These are phyloP conservation scores for Dendryphion nanum DNA, from an alignment of 2,329 filamentous ascomycete genomes.

Conservation along the genomic window DNA sequence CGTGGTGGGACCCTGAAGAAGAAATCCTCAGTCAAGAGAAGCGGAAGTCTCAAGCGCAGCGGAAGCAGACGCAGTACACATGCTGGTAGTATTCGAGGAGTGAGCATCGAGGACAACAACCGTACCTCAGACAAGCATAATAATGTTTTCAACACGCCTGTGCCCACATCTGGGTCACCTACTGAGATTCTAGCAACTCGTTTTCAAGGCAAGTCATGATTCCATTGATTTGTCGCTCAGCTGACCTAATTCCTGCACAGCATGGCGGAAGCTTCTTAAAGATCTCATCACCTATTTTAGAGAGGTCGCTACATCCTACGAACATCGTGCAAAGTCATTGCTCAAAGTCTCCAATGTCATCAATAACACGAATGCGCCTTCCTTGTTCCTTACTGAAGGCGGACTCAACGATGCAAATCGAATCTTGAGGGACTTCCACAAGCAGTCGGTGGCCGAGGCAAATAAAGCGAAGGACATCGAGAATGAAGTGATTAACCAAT, in stretches of 20 bases:
- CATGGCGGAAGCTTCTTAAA: slow-evolving; percentile 93
- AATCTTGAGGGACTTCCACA: slow-evolving; percentile 79
- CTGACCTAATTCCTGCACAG: slow-evolving; percentile 48
- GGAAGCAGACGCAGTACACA: slow-evolving; percentile 77
- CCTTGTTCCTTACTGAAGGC: slow-evolving; percentile 73
- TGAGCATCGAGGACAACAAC: slow-evolving; percentile 70
- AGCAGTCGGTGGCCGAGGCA: slow-evolving; percentile 72
- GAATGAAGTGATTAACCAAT: slow-evolving; percentile 82
- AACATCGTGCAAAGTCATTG: slow-evolving; percentile 77
- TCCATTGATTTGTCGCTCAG: background rate
- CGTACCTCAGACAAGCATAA: slow-evolving; percentile 62
- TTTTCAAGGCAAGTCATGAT: slow-evolving; percentile 70
- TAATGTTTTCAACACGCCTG: slow-evolving; percentile 85
- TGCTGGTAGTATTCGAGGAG: slow-evolving; percentile 81
- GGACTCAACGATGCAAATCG: slow-evolving; percentile 87
- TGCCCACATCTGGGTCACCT: slow-evolving; percentile 82
- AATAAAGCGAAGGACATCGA: slow-evolving; percentile 90
- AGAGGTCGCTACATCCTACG: slow-evolving; percentile 87
- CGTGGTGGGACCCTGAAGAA: slow-evolving; percentile 83
- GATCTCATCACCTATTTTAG: slow-evolving; percentile 92
- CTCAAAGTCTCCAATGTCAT: slow-evolving; percentile 80
- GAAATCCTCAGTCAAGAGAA: slow-evolving; percentile 74
- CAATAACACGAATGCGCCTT: slow-evolving; percentile 73
- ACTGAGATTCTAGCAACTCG: slow-evolving; percentile 84
- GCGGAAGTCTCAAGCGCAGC: slow-evolving; percentile 72